Evolutionary conservation across 306 rosid genomes (phyloP), one percentile per base, ranked within the genome.

Genomic region (Gillenia trifoliata): DNA sequence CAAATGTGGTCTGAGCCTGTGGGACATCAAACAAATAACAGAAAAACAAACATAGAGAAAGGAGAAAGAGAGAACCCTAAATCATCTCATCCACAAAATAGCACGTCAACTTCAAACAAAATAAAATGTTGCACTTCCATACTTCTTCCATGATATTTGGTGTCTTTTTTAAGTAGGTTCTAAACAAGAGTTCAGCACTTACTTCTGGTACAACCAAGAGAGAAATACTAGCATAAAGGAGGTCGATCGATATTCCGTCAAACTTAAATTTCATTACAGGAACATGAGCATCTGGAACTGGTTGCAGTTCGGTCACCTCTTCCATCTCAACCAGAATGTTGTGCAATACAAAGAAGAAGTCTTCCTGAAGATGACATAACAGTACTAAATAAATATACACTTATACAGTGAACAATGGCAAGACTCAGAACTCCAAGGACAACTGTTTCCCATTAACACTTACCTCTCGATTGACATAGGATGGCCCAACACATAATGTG

Each of bases 251-350:
- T 83, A 93, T 89, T 49, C 93, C 96, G 71, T 77, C 87, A 79
- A 89, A 93, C 84, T 93, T 91, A 84, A 93, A 89, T 81, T 83
- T 93, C 98, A 93, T 86, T 31, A 93, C 98, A 23, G 98, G 98
- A 49, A 93, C 97, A 61, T 89, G 98, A 52, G 98, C 98, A 86
- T 93, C 98, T 8, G 93, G 83, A 73, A 93, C 90, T 16, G 90
- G 97, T 78, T 93, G 98, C 78, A 93, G 89, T 74, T 93, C 97
- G 23, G 98, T 83, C 43, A 93, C 87, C 82, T 93, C 97, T 75
- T 89, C 92, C 92, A 86, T 89, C 64, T 89, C 89, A 38, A 92
- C 85, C 72, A 93, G 78, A 50, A 85, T 89, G 87, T 88, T 76
- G 68, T 86, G 97, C 85, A 93, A 84, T 74, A 86, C 70, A 55